Evolutionary conservation across 2,329 filamentous ascomycete genomes (phyloP).

Genomic region (Anisogramma anomala): DNA sequence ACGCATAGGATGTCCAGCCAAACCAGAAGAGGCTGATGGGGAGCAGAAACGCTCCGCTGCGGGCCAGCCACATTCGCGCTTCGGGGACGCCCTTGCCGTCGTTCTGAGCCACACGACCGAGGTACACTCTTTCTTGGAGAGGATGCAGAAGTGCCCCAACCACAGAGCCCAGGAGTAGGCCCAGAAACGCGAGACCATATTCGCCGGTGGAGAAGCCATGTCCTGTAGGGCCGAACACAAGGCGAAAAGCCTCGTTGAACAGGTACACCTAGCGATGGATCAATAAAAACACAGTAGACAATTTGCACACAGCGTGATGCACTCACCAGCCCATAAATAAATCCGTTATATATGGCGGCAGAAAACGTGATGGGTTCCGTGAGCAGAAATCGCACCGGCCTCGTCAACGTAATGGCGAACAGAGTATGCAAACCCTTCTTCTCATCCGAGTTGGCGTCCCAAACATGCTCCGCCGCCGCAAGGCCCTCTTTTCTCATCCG

Average conservation of each 20-base stretch:
- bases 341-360: constrained; percentile 6
- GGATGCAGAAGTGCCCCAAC: constrained; percentile 2
- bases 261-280: constrained; percentile 2
- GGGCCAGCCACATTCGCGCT: constrained; percentile 5
- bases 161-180: constrained; percentile 2
- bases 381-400: constrained; percentile 5
- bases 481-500: constrained; percentile 1
- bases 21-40: constrained; percentile 59
- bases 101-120: constrained; percentile 3
- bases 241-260: constrained; percentile 9
- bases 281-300: background rate
- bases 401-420: background rate
- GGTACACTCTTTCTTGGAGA: constrained; percentile 5
- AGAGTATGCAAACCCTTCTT: constrained; percentile 1
- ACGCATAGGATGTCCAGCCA: constrained; percentile 53
- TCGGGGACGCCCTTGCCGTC: constrained; percentile 9
- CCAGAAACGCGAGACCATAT: constrained; percentile 4
- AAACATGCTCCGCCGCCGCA: background rate
- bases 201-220: constrained; percentile 7
- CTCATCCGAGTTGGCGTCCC: constrained; percentile 1
- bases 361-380: constrained; percentile 10
- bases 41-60: constrained; percentile 35
- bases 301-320: background rate
- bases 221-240: constrained; percentile 1
- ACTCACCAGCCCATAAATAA: constrained; percentile 5